Evolutionary conservation across 2,329 filamentous ascomycete genomes (phyloP), one percentile per base, ranked within the genome.

Genomic region (Diplodia mutila): DNA sequence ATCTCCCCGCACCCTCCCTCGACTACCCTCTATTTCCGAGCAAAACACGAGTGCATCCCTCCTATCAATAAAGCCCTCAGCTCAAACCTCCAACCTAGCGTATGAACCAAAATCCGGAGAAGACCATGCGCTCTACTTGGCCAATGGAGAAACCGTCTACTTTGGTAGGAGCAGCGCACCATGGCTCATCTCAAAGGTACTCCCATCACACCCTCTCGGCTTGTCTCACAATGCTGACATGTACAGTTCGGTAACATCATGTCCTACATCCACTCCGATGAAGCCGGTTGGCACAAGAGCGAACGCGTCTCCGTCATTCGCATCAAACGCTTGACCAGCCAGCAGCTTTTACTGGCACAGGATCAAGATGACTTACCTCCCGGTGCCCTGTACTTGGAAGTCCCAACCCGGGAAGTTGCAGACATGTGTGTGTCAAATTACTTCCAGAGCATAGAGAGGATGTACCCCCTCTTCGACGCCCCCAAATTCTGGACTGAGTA

Each of bases 401-500:
- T 61, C 11, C 65, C 65, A 29, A 9, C 53, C 14, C 42, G 65
- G 25, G 27, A 59, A 18, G 9, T 59, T 29, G 21, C 55, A 23
- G 65, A 67, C 29, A n/a, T 21, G 9, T 46, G 59, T 2, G 46
- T 67, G 1, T 7, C 23, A 14, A 51, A 46, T 18, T 67, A 67
- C 32, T 39, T 67, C 53, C 34, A 61, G n/a, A 67, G 29, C 12
- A 34, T 42, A 21, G 65, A 61, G 39, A 57, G 46, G 9, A 29
- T 61, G 3, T 61, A 34, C 18, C 39, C 53, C n/a, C 66, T 75
- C 18, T 61, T 75, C 4, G 73, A 75, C 48, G 66, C 70, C 1
- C 71, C 70, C 2, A 74, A 70, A 2, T 75, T 75, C 46, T 67
- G 72, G 65, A 67, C 64, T 23, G 71, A 72, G 25, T 75, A 74